Evolutionary conservation across 352 stramenopile genomes (phyloP).

Genomic region (Globisporangium solare): DNA sequence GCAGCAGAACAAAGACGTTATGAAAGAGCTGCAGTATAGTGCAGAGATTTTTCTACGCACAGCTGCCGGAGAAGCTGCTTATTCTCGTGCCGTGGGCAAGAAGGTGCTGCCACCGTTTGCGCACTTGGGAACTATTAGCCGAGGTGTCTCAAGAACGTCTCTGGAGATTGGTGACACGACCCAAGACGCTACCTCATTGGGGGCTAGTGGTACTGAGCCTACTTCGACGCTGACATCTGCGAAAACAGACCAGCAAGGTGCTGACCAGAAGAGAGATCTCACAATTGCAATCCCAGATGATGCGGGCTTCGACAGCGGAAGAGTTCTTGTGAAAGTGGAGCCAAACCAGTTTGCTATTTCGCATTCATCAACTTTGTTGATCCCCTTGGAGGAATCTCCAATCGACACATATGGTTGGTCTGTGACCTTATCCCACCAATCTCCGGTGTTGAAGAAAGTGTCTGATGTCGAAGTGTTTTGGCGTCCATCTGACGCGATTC

Average conservation of each 20-base stretch:
- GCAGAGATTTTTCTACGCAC: constrained; percentile 79
- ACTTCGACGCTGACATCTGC: background rate
- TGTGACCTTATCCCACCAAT: constrained; percentile 35
- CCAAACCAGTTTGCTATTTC: constrained; percentile 37
- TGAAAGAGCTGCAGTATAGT: constrained; percentile 88
- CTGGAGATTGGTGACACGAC: background rate
- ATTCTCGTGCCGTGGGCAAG: constrained; percentile 65
- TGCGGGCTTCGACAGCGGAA: background rate
- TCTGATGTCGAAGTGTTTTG: constrained; percentile 51
- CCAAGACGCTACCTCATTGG: background rate
- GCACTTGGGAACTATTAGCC: background rate
- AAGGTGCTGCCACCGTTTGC: constrained; percentile 43
- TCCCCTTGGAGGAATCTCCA: constrained; percentile 74
- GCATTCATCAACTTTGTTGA: constrained; percentile 45
- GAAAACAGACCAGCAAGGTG: constrained; percentile 4
- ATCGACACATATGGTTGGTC: constrained; percentile 53
- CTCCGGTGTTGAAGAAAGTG: constrained; percentile 15
- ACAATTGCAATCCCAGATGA: constrained; percentile 16
- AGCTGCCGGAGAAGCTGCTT: constrained; percentile 60
- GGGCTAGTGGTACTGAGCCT: background rate
- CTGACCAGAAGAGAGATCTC: constrained; percentile 1
- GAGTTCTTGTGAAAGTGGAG: constrained; percentile 25
- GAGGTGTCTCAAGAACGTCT: background rate
- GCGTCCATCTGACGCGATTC: constrained; percentile 40
- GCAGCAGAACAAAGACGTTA: constrained; percentile 88